Conservation (phyloP, 1,284 basidiomycete species). For the Cutaneotrichosporon cavernicola region DNA sequence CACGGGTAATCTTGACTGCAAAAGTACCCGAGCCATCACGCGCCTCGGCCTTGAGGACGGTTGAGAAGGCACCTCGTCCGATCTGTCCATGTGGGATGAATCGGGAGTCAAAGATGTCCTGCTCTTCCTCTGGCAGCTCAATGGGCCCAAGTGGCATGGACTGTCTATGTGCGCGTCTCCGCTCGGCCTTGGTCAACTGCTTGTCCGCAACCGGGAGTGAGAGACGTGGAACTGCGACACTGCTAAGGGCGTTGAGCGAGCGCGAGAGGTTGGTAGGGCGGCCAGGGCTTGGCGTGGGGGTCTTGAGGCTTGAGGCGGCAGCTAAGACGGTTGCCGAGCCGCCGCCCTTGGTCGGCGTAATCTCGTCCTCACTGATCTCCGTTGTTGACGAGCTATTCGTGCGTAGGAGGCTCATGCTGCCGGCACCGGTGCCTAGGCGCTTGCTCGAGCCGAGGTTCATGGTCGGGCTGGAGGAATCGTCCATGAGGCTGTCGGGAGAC, state of each 20-base stretch:
- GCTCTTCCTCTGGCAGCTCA: constrained; percentile 30
- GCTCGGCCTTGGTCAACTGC: constrained; percentile 28
- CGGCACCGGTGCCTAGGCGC: constrained; percentile 2
- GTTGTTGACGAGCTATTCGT: constrained; percentile 37
- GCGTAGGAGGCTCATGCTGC: constrained; percentile 39
- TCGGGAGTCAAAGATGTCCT: constrained; percentile 49
- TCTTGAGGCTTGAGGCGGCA: constrained; percentile 22
- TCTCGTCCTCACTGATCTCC: constrained; percentile 50
- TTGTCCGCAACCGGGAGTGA: constrained; percentile 49
- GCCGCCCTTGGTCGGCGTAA: constrained; percentile 49
- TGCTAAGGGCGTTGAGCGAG: constrained; percentile 13
- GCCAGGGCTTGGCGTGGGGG: constrained; percentile 34
- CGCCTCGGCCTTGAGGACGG: constrained; percentile 83
- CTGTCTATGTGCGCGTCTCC: constrained; percentile 50
- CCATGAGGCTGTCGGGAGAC: constrained; percentile 51
- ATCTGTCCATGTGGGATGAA: constrained; percentile 80
- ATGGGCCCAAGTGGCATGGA: constrained; percentile 43
- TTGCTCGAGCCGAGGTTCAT: constrained; percentile 30
- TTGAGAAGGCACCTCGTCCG: constrained; percentile 91
- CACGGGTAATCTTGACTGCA: constrained; percentile 92
- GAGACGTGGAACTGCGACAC: constrained; percentile 38
- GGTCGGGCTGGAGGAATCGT: constrained; percentile 40
- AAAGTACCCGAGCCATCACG: constrained; percentile 64
- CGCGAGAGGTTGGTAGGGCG: constrained; percentile 2
- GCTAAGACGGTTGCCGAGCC: constrained; percentile 25